Evolutionary conservation across 352 stramenopile genomes (phyloP).

Genomic region (Phytopythium oedochilum): DNA sequence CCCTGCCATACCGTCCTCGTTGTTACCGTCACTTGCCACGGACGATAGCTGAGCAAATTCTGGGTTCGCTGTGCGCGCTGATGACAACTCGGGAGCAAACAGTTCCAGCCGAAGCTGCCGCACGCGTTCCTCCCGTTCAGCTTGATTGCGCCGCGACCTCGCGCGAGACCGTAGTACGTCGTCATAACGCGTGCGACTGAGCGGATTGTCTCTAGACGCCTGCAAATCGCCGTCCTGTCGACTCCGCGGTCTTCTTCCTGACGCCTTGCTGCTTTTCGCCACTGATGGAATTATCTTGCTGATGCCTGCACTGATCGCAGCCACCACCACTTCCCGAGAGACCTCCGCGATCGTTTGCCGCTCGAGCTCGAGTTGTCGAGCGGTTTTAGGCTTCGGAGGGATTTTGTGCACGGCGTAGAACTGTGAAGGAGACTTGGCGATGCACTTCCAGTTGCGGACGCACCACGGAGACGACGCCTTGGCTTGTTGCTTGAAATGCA

Average conservation of each 20-base stretch:
- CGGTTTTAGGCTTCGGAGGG: conserved; percentile 29
- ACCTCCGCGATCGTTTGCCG: conserved; percentile 14
- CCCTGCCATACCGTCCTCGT: conserved; percentile 3
- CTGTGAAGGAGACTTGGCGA: conserved; percentile 34
- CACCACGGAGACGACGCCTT: conserved; percentile 52
- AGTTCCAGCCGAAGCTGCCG: conserved; percentile 39
- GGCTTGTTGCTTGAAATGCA: conserved; percentile 38
- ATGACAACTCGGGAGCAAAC: conserved; percentile 19
- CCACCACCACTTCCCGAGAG: conserved; percentile 23
- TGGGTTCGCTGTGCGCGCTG: not conserved
- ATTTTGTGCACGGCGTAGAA: conserved; percentile 53
- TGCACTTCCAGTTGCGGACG: conserved; percentile 41
- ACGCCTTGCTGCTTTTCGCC: conserved; percentile 1
- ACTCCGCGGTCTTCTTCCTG: conserved; percentile 6
- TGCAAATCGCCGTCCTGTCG: not conserved
- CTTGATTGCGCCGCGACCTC: conserved; percentile 17
- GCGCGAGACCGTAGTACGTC: conserved; percentile 2
- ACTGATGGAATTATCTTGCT: conserved; percentile 22
- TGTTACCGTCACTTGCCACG: not conserved
- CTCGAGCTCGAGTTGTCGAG: conserved; percentile 38
- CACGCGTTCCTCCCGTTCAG: conserved; percentile 23
- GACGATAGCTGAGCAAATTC: not conserved
- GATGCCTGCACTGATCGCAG: conserved; percentile 28
- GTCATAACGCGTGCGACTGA: not conserved
- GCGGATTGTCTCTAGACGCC: not conserved